phyloP scores from a whole-genome alignment of 208 protist genomes.

The Leishmania arabica region DNA sequence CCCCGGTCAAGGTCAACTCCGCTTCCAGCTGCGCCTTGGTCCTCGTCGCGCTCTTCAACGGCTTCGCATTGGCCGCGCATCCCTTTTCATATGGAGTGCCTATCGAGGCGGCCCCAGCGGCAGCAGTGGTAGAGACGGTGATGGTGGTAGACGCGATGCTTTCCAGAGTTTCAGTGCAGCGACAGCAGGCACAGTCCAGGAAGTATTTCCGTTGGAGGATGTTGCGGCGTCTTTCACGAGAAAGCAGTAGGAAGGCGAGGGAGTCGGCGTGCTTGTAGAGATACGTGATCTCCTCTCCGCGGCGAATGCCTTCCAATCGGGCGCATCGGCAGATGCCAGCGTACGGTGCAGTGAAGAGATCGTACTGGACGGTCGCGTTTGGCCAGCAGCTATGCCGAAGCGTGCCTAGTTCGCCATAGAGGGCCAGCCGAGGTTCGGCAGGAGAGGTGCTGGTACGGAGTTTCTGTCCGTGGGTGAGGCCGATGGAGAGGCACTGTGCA shows the following conservation, averaged over 20 bases:
- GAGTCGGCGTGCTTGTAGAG: slow-evolving; percentile 53
- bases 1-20: slow-evolving; percentile 47
- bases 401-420: slow-evolving; percentile 42
- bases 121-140: background rate
- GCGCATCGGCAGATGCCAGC: slow-evolving; percentile 46
- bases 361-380: slow-evolving; percentile 42
- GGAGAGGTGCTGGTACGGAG: slow-evolving; percentile 2
- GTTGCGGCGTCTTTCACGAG: slow-evolving; percentile 44
- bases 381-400: slow-evolving; percentile 63
- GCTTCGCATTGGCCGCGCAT: background rate
- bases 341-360: slow-evolving; percentile 39
- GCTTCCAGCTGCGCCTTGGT: slow-evolving; percentile 24
- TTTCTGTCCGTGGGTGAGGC: slow-evolving; percentile 33
- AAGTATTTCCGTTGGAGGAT: slow-evolving; percentile 39
- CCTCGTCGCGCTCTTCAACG: slow-evolving; percentile 11
- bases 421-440: slow-evolving; percentile 23
- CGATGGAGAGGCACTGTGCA: slow-evolving; percentile 40
- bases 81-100: background rate
- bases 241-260: slow-evolving; percentile 52
- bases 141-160: background rate
- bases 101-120: background rate
- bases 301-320: slow-evolving; percentile 25
- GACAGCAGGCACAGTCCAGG: slow-evolving; percentile 48
- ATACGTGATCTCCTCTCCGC: slow-evolving; percentile 48
- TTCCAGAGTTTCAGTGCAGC: slow-evolving; percentile 29